A percentile compares a stretch with the other conserved stretches of the same genome.
phyloP scores from a whole-genome alignment of 129 eudicot genomes.

The Solidago caesia region DNA sequence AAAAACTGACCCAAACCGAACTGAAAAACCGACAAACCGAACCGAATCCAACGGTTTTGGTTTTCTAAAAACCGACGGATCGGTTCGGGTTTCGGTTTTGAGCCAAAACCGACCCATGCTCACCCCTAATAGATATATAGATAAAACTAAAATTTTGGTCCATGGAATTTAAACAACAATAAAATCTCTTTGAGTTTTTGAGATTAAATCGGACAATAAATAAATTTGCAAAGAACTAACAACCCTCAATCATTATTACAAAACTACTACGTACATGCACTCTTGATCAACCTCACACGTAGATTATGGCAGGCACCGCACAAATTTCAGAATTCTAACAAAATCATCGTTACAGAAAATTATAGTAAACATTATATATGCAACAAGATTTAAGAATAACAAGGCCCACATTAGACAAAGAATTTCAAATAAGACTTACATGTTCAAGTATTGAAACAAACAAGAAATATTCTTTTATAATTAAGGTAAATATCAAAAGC shows the following conservation, averaged over 20 bases:
- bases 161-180: conserved; percentile 11
- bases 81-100: too few relatives aligned
- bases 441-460: conserved; percentile 30
- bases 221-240: conserved; percentile 18
- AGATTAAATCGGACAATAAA: conserved; percentile 19
- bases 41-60: too few relatives aligned
- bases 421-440: conserved; percentile 19
- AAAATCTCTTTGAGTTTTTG: conserved; percentile 1
- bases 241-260: not conserved
- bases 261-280: conserved; percentile 8
- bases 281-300: conserved; percentile 29
- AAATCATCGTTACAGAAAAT: conserved; percentile 8
- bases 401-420: conserved; percentile 16
- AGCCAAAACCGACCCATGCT: too few relatives aligned
- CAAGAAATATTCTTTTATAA: conserved; percentile 27
- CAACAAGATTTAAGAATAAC: conserved; percentile 28
- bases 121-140: too few relatives aligned
- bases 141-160: not conserved
- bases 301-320: conserved; percentile 20
- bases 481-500: conserved; percentile 40
- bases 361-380: conserved; percentile 10
- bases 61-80: too few relatives aligned
- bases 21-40: too few relatives aligned
- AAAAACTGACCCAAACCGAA: too few relatives aligned
- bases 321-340: conserved; percentile 26